Evolutionary conservation across 2,329 filamentous ascomycete genomes (phyloP), one percentile per base, ranked within the genome.

Genomic region (Penicillium sp.): DNA sequence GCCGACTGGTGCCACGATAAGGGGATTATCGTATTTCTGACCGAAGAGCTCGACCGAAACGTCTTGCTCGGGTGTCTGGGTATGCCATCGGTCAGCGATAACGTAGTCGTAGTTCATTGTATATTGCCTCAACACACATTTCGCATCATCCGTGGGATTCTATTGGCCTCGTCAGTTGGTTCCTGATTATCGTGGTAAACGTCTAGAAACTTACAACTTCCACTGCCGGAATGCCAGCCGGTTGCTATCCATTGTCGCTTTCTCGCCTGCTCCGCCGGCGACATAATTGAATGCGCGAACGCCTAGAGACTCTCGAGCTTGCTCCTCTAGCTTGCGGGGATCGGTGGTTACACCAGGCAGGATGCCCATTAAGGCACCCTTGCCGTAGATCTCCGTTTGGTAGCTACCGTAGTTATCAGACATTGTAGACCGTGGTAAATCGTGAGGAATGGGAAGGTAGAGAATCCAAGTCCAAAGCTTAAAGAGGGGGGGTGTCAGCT

Each of bases 1-100:
- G 0, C 89, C 88, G 2, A 91, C 79, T 0, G 88, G 88, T 1
- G 87, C 87, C 66, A 88, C 81, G 2, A 89, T 67, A 1, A 89
- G 61, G 0, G 85, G 86, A 16, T 73, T 77, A 3, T 76, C 70
- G 47, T 81, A 77, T 44, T 71, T 71, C 34, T 73, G 70, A 1
- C 79, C 79, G 38, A 87, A 85, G 0, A 87, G 66, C 42, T 80
- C 74, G 4, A 82, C 74, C 7, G 72, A 73, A n/a, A 85, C 69
- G 55, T 84, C 75, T 8, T 83, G 74, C 31, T 63, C 61, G 35
- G 68, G 63, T 58, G 69, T 68, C 70, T 72, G 29, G 18, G 42
- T 32, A 29, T 43, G 22, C 40, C 43, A 34, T 39, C 24, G 3
- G 35, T 50, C 18, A 50, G 26, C 14, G 16, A 38, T 8, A 50